These are phyloP conservation scores for Coniferiporia weirii DNA, from an alignment of 1,284 basidiomycete genomes.

Conservation along the genomic window DNA sequence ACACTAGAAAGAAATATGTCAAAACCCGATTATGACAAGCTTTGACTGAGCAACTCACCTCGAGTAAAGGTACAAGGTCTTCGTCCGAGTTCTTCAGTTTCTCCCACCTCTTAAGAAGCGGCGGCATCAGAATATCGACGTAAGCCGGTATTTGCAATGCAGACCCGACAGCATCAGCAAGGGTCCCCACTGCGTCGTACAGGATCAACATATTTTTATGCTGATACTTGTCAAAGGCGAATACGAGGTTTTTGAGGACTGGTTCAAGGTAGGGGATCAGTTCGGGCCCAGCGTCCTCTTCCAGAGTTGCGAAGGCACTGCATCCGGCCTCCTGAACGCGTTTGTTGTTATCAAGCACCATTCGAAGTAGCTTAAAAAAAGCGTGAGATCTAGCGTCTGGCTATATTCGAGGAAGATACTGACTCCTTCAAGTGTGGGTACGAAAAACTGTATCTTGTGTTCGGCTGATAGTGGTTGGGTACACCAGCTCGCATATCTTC, in stretches of 20 bases:
- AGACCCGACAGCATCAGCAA: conserved; percentile 92
- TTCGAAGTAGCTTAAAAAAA: conserved; percentile 74
- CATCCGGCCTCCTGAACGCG: conserved; percentile 99
- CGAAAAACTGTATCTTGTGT: conserved; percentile 86
- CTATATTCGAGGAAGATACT: conserved; percentile 31
- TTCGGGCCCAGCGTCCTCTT: conserved; percentile 92
- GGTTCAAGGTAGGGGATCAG: conserved; percentile 94
- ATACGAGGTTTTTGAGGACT: conserved; percentile 90
- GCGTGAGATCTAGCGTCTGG: conserved; percentile 14
- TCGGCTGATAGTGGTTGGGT: conserved; percentile 78
- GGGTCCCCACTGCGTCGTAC: conserved; percentile 96
- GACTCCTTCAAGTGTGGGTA: conserved; percentile 97
- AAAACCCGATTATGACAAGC: not conserved
- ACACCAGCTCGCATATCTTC: conserved; percentile 98
- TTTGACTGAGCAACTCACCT: conserved; percentile 46
- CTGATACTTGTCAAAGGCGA: conserved; percentile 97
- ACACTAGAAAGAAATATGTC: conserved; percentile 53
- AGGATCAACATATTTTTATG: conserved; percentile 99
- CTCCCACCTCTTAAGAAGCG: conserved; percentile 86
- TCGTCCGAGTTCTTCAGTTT: conserved; percentile 87
- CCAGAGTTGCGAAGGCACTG: conserved; percentile 96
- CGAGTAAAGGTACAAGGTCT: conserved; percentile 90
- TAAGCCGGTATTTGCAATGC: conserved; percentile 84
- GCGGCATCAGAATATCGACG: conserved; percentile 95
- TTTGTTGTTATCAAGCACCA: conserved; percentile 99